Evolutionary conservation across 2,329 filamentous ascomycete species (phyloP).

Genomic region (Sarocladium oryzae): DNA sequence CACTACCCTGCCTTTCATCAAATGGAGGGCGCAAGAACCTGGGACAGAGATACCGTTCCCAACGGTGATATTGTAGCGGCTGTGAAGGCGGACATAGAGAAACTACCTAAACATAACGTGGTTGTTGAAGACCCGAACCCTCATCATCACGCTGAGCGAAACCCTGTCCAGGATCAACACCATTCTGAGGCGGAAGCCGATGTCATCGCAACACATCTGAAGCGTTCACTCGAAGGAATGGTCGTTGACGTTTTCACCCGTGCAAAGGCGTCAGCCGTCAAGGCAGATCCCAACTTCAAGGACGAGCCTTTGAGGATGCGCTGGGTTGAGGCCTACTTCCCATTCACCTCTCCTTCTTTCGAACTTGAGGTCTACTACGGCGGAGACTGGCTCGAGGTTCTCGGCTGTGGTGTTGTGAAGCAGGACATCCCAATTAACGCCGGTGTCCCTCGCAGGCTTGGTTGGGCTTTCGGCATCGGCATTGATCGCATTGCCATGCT

Average conservation of each 20-base stretch:
- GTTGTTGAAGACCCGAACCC: conserved; percentile 80
- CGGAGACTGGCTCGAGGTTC: conserved; percentile 90
- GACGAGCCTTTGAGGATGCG: conserved; percentile 75
- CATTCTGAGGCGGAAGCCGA: conserved; percentile 73
- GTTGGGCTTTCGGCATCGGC: conserved; percentile 94
- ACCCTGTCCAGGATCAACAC: conserved; percentile 69
- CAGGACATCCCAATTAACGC: conserved; percentile 77
- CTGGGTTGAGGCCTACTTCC: conserved; percentile 97
- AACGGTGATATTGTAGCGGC: conserved; percentile 54
- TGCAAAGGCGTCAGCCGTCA: conserved; percentile 59
- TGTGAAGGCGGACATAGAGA: conserved; percentile 64
- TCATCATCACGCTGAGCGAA: conserved; percentile 67
- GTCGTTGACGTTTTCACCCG: conserved; percentile 83
- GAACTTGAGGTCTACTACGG: conserved; percentile 94
- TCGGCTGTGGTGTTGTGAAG: conserved; percentile 86
- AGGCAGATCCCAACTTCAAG: conserved; percentile 39
- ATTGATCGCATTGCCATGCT: conserved; percentile 97
- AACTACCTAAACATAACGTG: conserved; percentile 66
- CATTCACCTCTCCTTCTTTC: conserved; percentile 92
- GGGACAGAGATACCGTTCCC: conserved; percentile 63
- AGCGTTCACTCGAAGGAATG: conserved; percentile 81
- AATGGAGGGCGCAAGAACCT: conserved; percentile 91
- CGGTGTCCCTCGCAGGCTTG: conserved; percentile 65
- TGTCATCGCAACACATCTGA: conserved; percentile 78
- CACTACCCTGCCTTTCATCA: conserved; percentile 98